These are phyloP conservation scores for Asterophora parasitica DNA, from an alignment of 768 basidiomycete species.

Conservation along the genomic window DNA sequence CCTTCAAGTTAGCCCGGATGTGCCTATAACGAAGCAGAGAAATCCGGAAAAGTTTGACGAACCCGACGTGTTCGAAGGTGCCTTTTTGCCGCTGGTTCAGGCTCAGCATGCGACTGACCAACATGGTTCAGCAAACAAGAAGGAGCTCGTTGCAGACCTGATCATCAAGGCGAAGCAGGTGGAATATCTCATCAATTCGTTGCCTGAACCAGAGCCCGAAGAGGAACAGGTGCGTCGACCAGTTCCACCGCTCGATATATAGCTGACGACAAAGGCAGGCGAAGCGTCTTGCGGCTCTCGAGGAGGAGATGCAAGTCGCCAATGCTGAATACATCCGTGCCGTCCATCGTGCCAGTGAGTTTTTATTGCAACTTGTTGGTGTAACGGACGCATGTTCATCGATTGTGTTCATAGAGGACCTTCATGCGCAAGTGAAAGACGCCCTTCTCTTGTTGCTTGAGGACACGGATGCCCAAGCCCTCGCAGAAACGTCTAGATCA, in stretches of 20 bases:
- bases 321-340: slow-evolving; percentile 75
- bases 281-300: slow-evolving; percentile 57
- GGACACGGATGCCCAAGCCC: slow-evolving; percentile 38
- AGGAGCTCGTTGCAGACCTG: slow-evolving; percentile 78
- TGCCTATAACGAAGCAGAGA: slow-evolving; percentile 82
- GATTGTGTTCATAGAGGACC: slow-evolving; percentile 37
- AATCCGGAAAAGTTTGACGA: slow-evolving; percentile 67
- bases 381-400: neutral
- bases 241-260: neutral
- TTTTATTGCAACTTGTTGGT: neutral
- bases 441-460: slow-evolving; percentile 52
- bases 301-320: slow-evolving; percentile 64
- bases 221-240: slow-evolving; percentile 57
- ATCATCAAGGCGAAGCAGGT: slow-evolving; percentile 87
- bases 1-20: slow-evolving; percentile 67
- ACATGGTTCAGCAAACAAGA: slow-evolving; percentile 61
- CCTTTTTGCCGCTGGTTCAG: slow-evolving; percentile 6
- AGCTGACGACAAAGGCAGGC: slow-evolving; percentile 38
- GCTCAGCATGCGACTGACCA: neutral
- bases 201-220: slow-evolving; percentile 77
- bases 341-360: slow-evolving; percentile 73
- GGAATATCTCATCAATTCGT: slow-evolving; percentile 73
- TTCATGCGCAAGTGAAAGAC: slow-evolving; percentile 58
- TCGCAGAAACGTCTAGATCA: slow-evolving; percentile 6
- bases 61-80: slow-evolving; percentile 74